Evolutionary conservation across 163 green algal genomes (phyloP).

Genomic region (Chlorella variabilis): DNA sequence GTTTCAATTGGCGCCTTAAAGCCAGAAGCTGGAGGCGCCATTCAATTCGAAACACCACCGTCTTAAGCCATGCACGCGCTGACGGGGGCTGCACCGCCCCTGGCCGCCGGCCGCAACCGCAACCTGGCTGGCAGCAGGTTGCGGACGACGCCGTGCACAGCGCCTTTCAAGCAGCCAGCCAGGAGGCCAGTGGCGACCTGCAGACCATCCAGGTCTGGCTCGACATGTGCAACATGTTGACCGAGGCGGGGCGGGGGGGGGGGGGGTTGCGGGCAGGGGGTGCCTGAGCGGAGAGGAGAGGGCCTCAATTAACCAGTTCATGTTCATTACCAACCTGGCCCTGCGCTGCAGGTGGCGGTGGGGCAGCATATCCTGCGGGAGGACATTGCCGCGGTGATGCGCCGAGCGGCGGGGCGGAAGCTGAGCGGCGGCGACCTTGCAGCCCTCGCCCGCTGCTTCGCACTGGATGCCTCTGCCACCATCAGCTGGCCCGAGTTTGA

Average conservation of each 20-base stretch:
- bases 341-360: neutral
- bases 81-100: too few species aligned
- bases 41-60: too few species aligned
- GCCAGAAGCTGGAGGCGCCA: too few species aligned
- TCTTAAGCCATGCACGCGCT: too few species aligned
- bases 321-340: neutral
- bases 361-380: conserved; percentile 18
- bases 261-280: too few species aligned
- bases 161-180: neutral
- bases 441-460: conserved; percentile 7
- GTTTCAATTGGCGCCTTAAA: too few species aligned
- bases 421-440: neutral
- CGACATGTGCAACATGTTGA: neutral
- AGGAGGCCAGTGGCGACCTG: neutral
- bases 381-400: conserved; percentile 7
- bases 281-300: too few species aligned
- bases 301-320: too few species aligned
- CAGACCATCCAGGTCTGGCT: neutral
- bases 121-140: neutral
- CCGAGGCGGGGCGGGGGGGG: too few species aligned
- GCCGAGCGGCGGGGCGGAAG: neutral
- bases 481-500: conserved; percentile 3
- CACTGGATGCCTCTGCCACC: neutral
- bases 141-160: neutral
- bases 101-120: neutral